Conservation (phyloP, 2,329 filamentous ascomycete species). For the Kalmusia sp. region DNA sequence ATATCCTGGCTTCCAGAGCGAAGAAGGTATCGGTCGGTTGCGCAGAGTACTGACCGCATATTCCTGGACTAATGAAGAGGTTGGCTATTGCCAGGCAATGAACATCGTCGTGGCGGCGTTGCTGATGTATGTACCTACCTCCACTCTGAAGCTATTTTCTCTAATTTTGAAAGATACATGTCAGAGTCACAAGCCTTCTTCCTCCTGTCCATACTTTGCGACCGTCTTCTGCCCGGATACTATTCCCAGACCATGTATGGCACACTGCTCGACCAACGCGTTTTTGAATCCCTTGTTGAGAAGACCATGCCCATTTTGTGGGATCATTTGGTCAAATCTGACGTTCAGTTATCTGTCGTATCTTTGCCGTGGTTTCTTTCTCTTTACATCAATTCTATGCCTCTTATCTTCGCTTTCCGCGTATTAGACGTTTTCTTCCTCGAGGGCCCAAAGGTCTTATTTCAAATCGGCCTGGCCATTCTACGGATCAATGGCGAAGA, state of each 20-base stretch:
- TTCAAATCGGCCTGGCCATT: conserved; percentile 97
- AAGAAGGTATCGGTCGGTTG: conserved; percentile 90
- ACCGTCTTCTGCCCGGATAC: conserved; percentile 91
- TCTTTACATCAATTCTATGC: conserved; percentile 99
- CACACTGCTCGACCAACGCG: conserved; percentile 92
- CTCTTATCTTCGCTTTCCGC: conserved; percentile 93
- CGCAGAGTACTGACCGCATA: conserved; percentile 94
- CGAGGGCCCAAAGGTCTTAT: conserved; percentile 95
- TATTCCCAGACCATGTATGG: conserved; percentile 99
- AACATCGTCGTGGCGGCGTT: conserved; percentile 99
- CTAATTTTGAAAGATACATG: conserved; percentile 72
- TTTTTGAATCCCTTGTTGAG: conserved; percentile 97
- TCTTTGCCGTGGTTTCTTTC: conserved; percentile 98
- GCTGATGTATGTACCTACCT: conserved; percentile 69
- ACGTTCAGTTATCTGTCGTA: conserved; percentile 96
- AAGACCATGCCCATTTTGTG: conserved; percentile 98
- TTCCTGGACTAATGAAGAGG: conserved; percentile 94
- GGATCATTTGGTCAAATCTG: conserved; percentile 96
- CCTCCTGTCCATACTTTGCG: conserved; percentile 87
- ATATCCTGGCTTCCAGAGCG: conserved; percentile 95
- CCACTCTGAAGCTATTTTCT: conserved; percentile 12
- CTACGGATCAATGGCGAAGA: conserved; percentile 97
- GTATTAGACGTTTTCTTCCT: conserved; percentile 98
- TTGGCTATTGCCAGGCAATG: conserved; percentile 99
- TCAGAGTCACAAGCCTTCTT: conserved; percentile 97